These are phyloP conservation scores for Emmonsiellopsis sp. DNA, from an alignment of 2,329 filamentous ascomycete species.

Conservation along the genomic window DNA sequence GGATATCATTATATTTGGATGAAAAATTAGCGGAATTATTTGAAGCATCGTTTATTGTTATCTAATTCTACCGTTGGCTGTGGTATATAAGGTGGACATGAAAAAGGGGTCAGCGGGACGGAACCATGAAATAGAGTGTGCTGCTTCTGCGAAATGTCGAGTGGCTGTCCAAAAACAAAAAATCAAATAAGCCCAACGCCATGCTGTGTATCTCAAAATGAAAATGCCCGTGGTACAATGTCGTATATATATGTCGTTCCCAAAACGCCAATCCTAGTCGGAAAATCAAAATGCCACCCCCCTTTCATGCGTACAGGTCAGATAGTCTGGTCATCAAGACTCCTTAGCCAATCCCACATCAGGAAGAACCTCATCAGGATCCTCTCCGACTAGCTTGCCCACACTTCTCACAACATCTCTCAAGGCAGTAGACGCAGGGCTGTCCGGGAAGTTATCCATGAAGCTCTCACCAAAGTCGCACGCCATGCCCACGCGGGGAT, in stretches of 20 bases:
- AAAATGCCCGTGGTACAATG: background rate
- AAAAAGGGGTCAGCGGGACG: no score
- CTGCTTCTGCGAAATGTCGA: no score
- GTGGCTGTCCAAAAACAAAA: background rate
- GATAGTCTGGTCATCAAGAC: background rate
- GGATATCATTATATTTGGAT: no score
- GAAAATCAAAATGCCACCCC: background rate
- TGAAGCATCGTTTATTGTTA: no score
- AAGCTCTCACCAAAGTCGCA: slow-evolving; percentile 98
- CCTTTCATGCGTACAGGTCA: background rate
- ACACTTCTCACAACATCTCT: slow-evolving; percentile 69
- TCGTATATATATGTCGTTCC: background rate
- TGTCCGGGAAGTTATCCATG: slow-evolving; percentile 87
- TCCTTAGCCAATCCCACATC: background rate
- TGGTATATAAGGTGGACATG: no score
- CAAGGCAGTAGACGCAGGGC: slow-evolving; percentile 77
- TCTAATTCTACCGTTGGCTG: no score
- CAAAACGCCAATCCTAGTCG: background rate
- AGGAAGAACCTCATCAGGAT: slow-evolving; percentile 38
- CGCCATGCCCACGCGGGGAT: slow-evolving; percentile 89
- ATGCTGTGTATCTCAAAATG: background rate
- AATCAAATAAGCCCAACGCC: background rate
- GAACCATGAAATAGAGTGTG: no score
- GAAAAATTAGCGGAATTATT: no score
- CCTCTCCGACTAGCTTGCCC: slow-evolving; percentile 55